Base-by-base conservation (phyloP, 208 protist genomes). In the Baffinella frigidus region DNA sequence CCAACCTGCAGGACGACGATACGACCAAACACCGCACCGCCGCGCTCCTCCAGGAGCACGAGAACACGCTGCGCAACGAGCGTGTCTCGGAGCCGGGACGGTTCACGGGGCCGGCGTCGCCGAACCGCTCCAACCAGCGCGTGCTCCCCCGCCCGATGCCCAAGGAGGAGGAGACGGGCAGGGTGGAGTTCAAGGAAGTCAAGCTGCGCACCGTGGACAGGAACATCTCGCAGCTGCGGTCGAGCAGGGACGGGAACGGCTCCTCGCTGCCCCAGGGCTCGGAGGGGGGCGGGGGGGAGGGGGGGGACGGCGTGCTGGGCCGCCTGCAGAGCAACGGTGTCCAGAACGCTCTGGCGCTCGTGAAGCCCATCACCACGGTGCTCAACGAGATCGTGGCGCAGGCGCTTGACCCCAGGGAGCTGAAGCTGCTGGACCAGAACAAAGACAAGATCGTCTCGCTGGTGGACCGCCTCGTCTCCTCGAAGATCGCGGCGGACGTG, bases 181-280 rank as follows among this genome's bases (percentile, higher is more conserved):
- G 74, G 30, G 68, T 93, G 7, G 35, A 62, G 7, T 93, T 93
- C 80, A 89, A 92, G 61, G 92, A 93, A 35, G 92, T 93, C 33
- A 14, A 92, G 72, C 81, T 93, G 39, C 61, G 71, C 5, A 36
- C 81, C 27, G 45, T 93, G 9, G 92, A 93, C n/a, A 35, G 67
- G 17, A 91, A 92, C 83, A 89, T 93, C 41, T 24, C 81, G 30
- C 92, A 93, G 83, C 92, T 93, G 48, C 81, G 92, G 3, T 81
- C 92, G 36, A 84, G 4, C 30, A 10, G 56, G 10, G 73, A 89
- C 45, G 24, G 30, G 48, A 83, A 68, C 36, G n/a, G n/a, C n/a
- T 33, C n/a, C 20, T 51, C 39, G 39, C 27, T 41, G 36, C 51
- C 43, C 17, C 80, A 41, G 27, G n/a, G n/a, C n/a, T 89, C 44